Evolutionary conservation across 257 asterid genomes (phyloP).

Genomic region (Cruciata laevipes): DNA sequence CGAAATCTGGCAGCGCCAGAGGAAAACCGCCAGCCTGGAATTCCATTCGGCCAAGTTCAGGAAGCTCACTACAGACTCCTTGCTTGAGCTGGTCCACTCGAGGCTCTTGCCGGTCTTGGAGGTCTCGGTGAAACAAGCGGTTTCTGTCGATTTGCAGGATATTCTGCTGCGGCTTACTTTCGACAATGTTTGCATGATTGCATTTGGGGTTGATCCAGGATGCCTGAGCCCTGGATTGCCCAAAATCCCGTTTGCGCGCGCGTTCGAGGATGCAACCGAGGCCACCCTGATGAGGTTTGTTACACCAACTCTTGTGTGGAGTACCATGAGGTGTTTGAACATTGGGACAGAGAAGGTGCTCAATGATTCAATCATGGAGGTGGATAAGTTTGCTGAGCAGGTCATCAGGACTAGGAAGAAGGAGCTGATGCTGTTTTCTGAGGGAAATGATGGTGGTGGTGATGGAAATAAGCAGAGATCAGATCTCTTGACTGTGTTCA

Average conservation of each 20-base stretch:
- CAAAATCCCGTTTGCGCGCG: slow-evolving; percentile 70
- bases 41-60: slow-evolving; percentile 78
- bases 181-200: slow-evolving; percentile 93
- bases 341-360: slow-evolving; percentile 61
- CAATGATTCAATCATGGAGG: slow-evolving; percentile 42
- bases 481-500: slow-evolving; percentile 73
- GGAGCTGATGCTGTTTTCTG: slow-evolving; percentile 36
- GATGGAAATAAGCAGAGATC: slow-evolving; percentile 27
- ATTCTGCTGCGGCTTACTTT: slow-evolving; percentile 69
- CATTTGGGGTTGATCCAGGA: slow-evolving; percentile 92
- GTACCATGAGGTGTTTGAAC: slow-evolving; percentile 45
- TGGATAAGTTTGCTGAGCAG: slow-evolving; percentile 62
- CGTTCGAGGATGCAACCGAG: slow-evolving; percentile 90
- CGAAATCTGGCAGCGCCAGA: slow-evolving; percentile 67
- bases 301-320: slow-evolving; percentile 75
- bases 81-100: slow-evolving; percentile 65
- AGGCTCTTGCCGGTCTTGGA: slow-evolving; percentile 70
- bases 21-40: slow-evolving; percentile 81
- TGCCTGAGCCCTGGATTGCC: slow-evolving; percentile 67
- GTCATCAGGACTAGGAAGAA: slow-evolving; percentile 66
- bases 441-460: neutral
- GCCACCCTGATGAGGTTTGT: slow-evolving; percentile 62
- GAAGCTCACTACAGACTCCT: slow-evolving; percentile 56
- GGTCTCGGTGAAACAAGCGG: slow-evolving; percentile 26
- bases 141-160: slow-evolving; percentile 58